Conservation (phyloP, 1,284 basidiomycete genomes). For the Puccinia novopanici region DNA sequence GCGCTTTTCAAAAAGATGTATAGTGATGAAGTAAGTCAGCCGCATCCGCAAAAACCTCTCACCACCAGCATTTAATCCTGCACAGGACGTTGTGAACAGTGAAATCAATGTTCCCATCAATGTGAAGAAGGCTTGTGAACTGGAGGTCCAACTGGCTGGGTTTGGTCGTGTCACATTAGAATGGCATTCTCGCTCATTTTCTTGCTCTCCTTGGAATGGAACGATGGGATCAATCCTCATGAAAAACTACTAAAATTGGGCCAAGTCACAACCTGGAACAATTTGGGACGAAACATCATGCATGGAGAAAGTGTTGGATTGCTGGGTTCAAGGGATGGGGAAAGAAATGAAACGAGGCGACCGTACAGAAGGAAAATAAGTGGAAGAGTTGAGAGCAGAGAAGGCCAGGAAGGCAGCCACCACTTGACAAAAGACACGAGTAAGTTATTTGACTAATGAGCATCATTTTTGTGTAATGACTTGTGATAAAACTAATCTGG, state of each 20-base stretch:
- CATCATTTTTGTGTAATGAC: too few relatives aligned
- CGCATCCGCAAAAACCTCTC: background rate
- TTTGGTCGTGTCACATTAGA: background rate
- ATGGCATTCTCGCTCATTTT: background rate
- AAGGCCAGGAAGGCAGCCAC: background rate
- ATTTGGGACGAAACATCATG: background rate
- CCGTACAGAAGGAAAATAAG: too few relatives aligned
- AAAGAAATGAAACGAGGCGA: too few relatives aligned
- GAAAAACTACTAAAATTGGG: conserved; percentile 7
- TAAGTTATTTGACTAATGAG: background rate
- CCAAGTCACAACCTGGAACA: background rate
- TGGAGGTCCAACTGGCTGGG: background rate
- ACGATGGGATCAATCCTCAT: background rate
- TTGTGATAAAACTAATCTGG: background rate
- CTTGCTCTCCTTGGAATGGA: background rate
- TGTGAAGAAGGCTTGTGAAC: background rate
- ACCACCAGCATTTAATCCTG: background rate
- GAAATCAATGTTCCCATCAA: background rate
- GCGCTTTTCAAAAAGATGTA: background rate
- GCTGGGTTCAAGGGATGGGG: too few relatives aligned
- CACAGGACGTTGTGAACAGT: background rate
- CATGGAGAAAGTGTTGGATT: background rate
- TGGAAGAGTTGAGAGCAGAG: too few relatives aligned
- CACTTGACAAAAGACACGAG: background rate
- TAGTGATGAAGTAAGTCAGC: background rate